Evolutionary conservation across 306 rosid species (phyloP).

Genomic region (Trifolium pratense): DNA sequence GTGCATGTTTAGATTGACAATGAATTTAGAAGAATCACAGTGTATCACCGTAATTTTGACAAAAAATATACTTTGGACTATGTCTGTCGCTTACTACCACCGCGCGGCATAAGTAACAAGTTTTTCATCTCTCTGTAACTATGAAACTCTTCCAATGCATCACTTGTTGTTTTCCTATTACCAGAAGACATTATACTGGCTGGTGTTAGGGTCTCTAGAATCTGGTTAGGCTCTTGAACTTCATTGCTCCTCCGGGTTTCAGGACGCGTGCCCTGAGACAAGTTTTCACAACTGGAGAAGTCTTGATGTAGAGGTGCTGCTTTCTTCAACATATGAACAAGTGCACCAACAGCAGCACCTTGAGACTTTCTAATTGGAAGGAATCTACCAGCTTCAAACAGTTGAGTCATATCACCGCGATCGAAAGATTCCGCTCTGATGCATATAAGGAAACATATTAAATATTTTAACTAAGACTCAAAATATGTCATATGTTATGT

Average conservation of each 20-base stretch:
- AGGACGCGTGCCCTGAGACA: slow-evolving; percentile 39
- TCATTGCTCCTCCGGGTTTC: slow-evolving; percentile 46
- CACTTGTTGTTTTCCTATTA: slow-evolving; percentile 65
- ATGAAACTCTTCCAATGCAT: slow-evolving; percentile 90
- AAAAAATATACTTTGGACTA: not conserved
- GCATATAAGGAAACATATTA: slow-evolving; percentile 28
- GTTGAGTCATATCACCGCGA: slow-evolving; percentile 52
- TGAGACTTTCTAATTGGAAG: slow-evolving; percentile 71
- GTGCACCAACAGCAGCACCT: slow-evolving; percentile 84
- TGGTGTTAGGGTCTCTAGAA: slow-evolving; percentile 39
- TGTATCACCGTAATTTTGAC: not conserved
- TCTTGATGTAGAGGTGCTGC: slow-evolving; percentile 89
- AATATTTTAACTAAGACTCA: not conserved
- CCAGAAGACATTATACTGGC: slow-evolving; percentile 54
- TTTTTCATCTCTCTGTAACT: slow-evolving; percentile 79
- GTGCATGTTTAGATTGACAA: not conserved
- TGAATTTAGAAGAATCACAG: not conserved
- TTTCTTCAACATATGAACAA: slow-evolving; percentile 74
- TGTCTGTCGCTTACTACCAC: slow-evolving; percentile 41
- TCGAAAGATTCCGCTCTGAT: slow-evolving; percentile 65
- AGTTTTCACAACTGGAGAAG: slow-evolving; percentile 43
- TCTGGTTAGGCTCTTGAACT: slow-evolving; percentile 45
- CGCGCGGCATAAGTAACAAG: slow-evolving; percentile 55
- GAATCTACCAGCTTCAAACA: slow-evolving; percentile 62
- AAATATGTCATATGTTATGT: not conserved